Base-by-base conservation (phyloP, 2,329 filamentous ascomycete genomes). In the Didymella pinodella region DNA sequence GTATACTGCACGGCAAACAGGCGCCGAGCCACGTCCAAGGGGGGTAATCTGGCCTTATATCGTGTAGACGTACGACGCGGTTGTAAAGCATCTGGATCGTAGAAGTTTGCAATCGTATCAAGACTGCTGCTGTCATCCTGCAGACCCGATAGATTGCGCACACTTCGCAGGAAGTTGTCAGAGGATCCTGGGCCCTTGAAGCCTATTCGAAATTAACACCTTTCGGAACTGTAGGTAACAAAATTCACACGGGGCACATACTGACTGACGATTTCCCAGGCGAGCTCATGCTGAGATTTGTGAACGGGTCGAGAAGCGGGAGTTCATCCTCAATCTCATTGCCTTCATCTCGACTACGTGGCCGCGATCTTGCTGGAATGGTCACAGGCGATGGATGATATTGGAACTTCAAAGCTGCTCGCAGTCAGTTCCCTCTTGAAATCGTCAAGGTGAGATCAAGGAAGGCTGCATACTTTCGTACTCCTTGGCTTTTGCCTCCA, bases 71-170 rank as follows among this genome's bases (percentile, higher is more conserved):
- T 29, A 31, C 41, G 50, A 47, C 50, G 50, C n/a, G 50, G 40
- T 53, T 47, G 50, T n/a, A 53, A 25, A 47, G 50, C 50, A 46
- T 53, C 50, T 28, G 50, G 50, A 29, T 53, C 43, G 43, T 53
- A 53, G n/a, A 53, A 53, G 16, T 53, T 47, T 53, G 41, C 43
- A 40, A 36, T 47, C 29, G 18, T 38, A 40, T 53, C 50, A n/a
- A 53, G 50, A 47, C 50, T 47, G 31, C 43, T 32, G n/a, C 46
- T 43, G 46, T 53, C 50, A 36, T 45, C 41, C n/a, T 53, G 38
- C 36, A 53, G 32, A 22, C 50, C 50, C 11, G 50, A 53, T 26
- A 53, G 32, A 12, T 53, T 53, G 43, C 50, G 50, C 43, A 53
- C 31, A 32, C 50, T 47, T 40, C 50, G 50, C 18, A 53, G 32